These are phyloP conservation scores for Phaeosphaeria sp. DNA, from an alignment of 2,329 filamentous ascomycete genomes.

Conservation along the genomic window DNA sequence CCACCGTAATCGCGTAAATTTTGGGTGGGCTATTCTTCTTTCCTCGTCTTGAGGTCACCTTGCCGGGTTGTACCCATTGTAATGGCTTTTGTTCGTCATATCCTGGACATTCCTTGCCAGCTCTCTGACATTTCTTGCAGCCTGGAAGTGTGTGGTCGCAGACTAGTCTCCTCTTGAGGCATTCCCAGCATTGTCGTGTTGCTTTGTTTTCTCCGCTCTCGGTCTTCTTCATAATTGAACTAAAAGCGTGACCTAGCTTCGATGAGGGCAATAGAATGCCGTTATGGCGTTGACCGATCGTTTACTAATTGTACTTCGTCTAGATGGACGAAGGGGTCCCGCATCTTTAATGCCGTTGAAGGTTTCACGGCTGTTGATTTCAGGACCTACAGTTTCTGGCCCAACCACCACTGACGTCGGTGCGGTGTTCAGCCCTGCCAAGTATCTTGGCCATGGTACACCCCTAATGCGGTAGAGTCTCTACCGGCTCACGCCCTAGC, in stretches of 20 bases:
- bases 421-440: conserved; percentile 6
- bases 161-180: conserved; percentile 38
- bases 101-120: conserved; percentile 37
- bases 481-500: neutral
- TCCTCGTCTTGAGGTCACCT: conserved; percentile 33
- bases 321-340: conserved; percentile 10
- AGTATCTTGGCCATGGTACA: conserved; percentile 25
- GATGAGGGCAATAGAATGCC: neutral
- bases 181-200: conserved; percentile 43
- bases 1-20: conserved; percentile 10
- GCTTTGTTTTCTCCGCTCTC: conserved; percentile 27
- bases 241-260: conserved; percentile 1
- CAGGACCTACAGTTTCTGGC: neutral
- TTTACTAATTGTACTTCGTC: conserved; percentile 1
- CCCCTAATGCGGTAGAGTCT: conserved; percentile 13
- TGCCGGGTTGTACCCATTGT: conserved; percentile 40
- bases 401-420: neutral
- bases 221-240: conserved; percentile 11
- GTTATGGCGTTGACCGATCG: conserved; percentile 10
- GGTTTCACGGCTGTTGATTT: conserved; percentile 6
- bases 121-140: conserved; percentile 40
- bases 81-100: conserved; percentile 42
- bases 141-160: conserved; percentile 41
- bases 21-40: conserved; percentile 21
- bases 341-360: conserved; percentile 30